These are phyloP conservation scores for Grigorovia humatica DNA, from an alignment of 805 yeast genomes.

Conservation along the genomic window DNA sequence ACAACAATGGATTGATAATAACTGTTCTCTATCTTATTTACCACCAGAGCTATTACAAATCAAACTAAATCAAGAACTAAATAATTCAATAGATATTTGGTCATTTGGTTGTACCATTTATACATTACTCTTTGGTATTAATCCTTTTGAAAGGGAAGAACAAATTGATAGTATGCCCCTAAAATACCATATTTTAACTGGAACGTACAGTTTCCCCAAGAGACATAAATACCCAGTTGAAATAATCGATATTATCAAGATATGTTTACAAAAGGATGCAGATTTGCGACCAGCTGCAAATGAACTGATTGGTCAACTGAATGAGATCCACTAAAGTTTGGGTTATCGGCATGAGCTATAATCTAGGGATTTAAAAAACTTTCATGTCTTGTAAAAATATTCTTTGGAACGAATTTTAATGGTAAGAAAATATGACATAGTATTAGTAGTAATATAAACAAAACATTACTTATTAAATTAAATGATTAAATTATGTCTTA, in stretches of 20 bases:
- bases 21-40: constrained; percentile 75
- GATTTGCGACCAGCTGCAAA: constrained; percentile 53
- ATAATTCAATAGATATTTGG: constrained; percentile 73
- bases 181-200: constrained; percentile 62
- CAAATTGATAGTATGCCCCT: constrained; percentile 73
- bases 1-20: constrained; percentile 65
- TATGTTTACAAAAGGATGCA: constrained; percentile 58
- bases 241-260: constrained; percentile 43
- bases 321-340: constrained; percentile 2
- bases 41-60: constrained; percentile 88
- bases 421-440: not conserved
- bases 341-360: not conserved
- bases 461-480: not conserved
- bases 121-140: constrained; percentile 62
- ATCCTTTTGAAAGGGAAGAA: constrained; percentile 85
- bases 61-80: constrained; percentile 50
- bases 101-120: constrained; percentile 79
- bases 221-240: constrained; percentile 38
- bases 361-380: not conserved
- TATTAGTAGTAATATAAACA: not conserved
- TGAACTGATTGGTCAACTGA: constrained; percentile 41
- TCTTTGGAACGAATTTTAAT: not conserved
- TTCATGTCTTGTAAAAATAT: not conserved
- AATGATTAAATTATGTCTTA: not conserved
- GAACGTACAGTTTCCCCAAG: constrained; percentile 38